Evolutionary conservation across 108 stramenopile genomes (phyloP), one percentile per base, ranked within the genome.

Genomic region (Skeletonema marinoi): DNA sequence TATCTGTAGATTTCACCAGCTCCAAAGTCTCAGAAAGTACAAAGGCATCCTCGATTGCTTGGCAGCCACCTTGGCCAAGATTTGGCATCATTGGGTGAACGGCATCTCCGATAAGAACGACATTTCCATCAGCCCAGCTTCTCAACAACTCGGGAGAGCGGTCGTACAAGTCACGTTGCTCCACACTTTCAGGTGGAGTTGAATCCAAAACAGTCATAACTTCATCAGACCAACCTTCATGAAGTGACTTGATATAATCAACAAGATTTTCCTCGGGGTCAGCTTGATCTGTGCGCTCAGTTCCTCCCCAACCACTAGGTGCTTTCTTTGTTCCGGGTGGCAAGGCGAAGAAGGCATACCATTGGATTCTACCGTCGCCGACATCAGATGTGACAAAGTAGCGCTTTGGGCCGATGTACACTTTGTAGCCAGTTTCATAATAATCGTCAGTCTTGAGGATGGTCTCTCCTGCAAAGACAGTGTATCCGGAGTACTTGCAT

Each of bases 51-150:
- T 98, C 97, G 74, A 97, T 97, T 13, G 97, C 96, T 83, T 98
- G 97, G 73, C 98, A 97, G 54, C 97, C 98, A 38, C 98, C 98
- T 75, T 94, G 93, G 12, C 98, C 98, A 25, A 98, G 86, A 77
- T 98, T 98, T 6, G 98, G 98, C 98, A 98, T 98, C 98, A 98
- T 98, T 44, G 98, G 94, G 70, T 94, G 93, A 59, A 92, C 90
- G 9, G 97, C 96, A 84, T 98, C 98, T 13, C 98, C 98, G 65
- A 97, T 88, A 32, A 97, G 84, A 19, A 96, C 96, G 35, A 97
- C 96, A 69, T 95, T 93, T 5, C 98, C 98, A 58, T 97, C 86
- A 0, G 96, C 93, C 98, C 98, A 98, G 69, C 91, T 88, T 31
- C 96, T 78, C 48, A 95, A 74, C 30, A 97, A 79, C 85, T 95